Conservation (phyloP, 164 flowering plant species). For the Sextonia rubra region DNA sequence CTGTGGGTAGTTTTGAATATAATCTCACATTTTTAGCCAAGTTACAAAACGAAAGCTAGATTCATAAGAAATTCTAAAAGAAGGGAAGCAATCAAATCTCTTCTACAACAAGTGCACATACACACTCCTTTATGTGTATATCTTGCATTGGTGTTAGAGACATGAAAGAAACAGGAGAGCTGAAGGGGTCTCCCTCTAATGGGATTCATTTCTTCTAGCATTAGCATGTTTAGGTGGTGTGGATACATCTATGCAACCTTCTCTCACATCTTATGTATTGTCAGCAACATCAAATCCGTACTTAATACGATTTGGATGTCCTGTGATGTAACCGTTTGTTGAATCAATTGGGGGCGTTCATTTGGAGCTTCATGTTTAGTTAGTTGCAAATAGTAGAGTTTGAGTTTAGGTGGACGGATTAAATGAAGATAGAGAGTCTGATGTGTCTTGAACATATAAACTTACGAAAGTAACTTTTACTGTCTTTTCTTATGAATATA, state of each 20-base stretch:
- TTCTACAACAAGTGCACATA: neutral
- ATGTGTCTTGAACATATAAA: neutral
- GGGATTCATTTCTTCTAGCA: constrained; percentile 11
- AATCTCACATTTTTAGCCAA: neutral
- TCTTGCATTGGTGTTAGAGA: constrained; percentile 16
- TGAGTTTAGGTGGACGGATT: neutral
- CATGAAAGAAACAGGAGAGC: constrained; percentile 63
- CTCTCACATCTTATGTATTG: neutral
- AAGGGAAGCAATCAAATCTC: constrained; percentile 2
- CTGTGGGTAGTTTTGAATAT: neutral
- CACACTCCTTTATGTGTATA: constrained; percentile 3
- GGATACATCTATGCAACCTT: constrained; percentile 29
- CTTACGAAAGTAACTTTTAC: neutral
- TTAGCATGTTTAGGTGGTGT: constrained; percentile 44
- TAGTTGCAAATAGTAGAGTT: neutral
- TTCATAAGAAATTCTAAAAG: constrained; percentile 14
- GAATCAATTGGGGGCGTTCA: neutral
- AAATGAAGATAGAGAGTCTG: neutral
- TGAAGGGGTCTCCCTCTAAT: constrained; percentile 15
- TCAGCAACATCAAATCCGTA: neutral
- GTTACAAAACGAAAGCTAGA: neutral
- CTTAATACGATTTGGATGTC: neutral
- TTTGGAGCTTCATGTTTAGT: neutral
- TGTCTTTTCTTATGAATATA: neutral
- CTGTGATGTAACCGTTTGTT: neutral